Conservation (phyloP, 345 rosid genomes). For the Rhodomyrtus tomentosa region DNA sequence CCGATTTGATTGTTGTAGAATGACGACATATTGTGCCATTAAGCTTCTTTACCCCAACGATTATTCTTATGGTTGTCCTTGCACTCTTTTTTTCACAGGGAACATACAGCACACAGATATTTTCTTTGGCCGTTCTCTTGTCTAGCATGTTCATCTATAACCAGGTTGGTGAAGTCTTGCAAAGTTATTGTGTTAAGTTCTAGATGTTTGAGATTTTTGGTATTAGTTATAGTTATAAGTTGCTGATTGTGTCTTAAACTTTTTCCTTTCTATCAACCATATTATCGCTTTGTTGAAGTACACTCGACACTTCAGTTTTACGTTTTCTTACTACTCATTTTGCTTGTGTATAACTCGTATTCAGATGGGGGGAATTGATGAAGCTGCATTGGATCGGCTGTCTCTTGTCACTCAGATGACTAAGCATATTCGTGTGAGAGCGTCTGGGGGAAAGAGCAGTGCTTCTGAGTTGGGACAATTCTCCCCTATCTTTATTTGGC, state of each 20-base stretch:
- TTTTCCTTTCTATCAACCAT: neutral
- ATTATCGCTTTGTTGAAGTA: neutral
- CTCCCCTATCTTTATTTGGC: constrained; percentile 99
- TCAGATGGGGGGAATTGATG: constrained; percentile 98
- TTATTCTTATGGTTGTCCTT: neutral
- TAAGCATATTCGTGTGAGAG: constrained; percentile 92
- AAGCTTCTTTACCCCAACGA: neutral
- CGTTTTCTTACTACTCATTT: neutral
- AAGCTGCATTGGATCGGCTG: constrained; percentile 89
- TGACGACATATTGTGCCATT: neutral
- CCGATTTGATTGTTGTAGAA: neutral
- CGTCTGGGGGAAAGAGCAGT: constrained; percentile 64
- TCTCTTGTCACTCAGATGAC: constrained; percentile 99
- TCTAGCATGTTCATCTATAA: constrained; percentile 97
- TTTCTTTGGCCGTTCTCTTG: constrained; percentile 89
- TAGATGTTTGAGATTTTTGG: neutral
- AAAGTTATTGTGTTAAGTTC: neutral
- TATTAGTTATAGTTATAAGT: neutral
- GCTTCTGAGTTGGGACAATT: constrained; percentile 91
- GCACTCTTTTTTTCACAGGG: constrained; percentile 32
- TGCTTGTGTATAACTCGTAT: neutral
- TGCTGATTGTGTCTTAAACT: neutral
- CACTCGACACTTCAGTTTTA: neutral
- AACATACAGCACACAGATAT: constrained; percentile 98
- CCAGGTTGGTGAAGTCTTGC: constrained; percentile 41